A percentile compares a stretch with the other conserved stretches of the same genome.
Conservation (phyloP, 2,329 filamentous ascomycete genomes). For the Aspergillus sp. region DNA sequence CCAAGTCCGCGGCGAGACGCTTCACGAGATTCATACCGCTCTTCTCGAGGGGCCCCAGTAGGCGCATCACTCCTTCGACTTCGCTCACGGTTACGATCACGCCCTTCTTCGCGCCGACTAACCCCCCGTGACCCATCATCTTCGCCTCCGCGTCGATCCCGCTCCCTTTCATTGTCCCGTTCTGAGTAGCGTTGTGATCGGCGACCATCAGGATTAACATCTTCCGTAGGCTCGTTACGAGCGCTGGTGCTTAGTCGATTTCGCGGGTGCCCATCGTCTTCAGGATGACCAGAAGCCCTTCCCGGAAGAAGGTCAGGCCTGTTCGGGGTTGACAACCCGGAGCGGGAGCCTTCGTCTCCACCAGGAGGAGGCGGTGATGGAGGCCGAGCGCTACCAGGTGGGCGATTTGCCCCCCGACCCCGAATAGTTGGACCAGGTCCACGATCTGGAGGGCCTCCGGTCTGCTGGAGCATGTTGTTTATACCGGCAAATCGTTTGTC, state of each 20-base stretch:
- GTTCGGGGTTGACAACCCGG: conserved; percentile 21
- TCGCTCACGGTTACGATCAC: conserved; percentile 37
- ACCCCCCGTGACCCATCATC: conserved; percentile 25
- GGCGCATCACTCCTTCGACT: conserved; percentile 34
- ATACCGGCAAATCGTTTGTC: conserved; percentile 50
- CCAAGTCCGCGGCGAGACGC: conserved; percentile 31
- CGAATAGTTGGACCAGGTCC: conserved; percentile 37
- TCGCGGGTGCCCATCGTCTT: conserved; percentile 29
- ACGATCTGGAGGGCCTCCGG: conserved; percentile 34
- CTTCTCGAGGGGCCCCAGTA: conserved; percentile 21
- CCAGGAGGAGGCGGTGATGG: conserved; percentile 35
- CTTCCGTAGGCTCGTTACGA: conserved; percentile 37
- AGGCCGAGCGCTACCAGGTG: conserved; percentile 29
- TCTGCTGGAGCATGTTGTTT: conserved; percentile 50
- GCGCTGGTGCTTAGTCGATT: conserved; percentile 28
- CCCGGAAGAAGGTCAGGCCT: conserved; percentile 36
- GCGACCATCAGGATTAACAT: conserved; percentile 32
- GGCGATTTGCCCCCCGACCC: conserved; percentile 40
- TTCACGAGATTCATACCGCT: conserved; percentile 31
- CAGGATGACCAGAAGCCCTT: conserved; percentile 24
- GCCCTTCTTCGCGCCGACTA: conserved; percentile 37
- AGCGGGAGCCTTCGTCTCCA: conserved; percentile 23
- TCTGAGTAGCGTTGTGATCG: conserved; percentile 31
- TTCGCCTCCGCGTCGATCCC: conserved; percentile 31
- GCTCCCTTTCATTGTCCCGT: conserved; percentile 30